These are phyloP conservation scores for Strobilomyces dryophilus DNA, from an alignment of 768 basidiomycete genomes.

Conservation along the genomic window DNA sequence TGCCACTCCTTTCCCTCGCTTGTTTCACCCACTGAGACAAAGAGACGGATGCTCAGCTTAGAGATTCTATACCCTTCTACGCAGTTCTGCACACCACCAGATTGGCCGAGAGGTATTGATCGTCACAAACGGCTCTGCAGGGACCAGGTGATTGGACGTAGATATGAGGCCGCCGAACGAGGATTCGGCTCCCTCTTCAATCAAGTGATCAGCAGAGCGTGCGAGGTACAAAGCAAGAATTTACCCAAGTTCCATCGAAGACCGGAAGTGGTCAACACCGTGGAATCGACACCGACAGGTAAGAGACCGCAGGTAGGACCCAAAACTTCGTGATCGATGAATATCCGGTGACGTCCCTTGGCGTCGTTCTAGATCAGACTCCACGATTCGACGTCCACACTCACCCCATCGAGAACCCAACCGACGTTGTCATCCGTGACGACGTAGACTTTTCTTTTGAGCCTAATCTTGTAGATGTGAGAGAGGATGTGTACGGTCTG, in stretches of 20 bases:
- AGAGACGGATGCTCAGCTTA: not conserved
- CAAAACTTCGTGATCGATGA: constrained; percentile 65
- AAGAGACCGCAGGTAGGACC: constrained; percentile 94
- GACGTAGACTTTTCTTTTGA: constrained; percentile 58
- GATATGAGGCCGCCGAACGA: constrained; percentile 85
- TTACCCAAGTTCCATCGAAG: constrained; percentile 86
- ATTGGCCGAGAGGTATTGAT: constrained; percentile 79
- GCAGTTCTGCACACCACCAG: constrained; percentile 85
- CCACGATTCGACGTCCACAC: constrained; percentile 12
- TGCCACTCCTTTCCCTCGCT: no score
- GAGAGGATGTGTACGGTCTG: constrained; percentile 92
- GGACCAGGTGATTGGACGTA: constrained; percentile 89
- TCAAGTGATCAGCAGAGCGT: constrained; percentile 3
- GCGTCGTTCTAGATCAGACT: not conserved
- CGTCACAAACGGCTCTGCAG: constrained; percentile 57
- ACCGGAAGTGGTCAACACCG: constrained; percentile 77
- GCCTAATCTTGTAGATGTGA: constrained; percentile 75
- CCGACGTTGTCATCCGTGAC: constrained; percentile 89
- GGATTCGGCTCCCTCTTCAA: constrained; percentile 56
- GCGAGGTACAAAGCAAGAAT: constrained; percentile 17
- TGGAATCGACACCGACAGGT: constrained; percentile 78
- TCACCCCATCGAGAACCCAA: constrained; percentile 81
- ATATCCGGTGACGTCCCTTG: constrained; percentile 81
- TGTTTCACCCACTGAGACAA: no score
- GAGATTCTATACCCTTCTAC: constrained; percentile 2